Evolutionary conservation across 2,329 filamentous ascomycete species (phyloP).

Genomic region (Aspergillus carbonarius): DNA sequence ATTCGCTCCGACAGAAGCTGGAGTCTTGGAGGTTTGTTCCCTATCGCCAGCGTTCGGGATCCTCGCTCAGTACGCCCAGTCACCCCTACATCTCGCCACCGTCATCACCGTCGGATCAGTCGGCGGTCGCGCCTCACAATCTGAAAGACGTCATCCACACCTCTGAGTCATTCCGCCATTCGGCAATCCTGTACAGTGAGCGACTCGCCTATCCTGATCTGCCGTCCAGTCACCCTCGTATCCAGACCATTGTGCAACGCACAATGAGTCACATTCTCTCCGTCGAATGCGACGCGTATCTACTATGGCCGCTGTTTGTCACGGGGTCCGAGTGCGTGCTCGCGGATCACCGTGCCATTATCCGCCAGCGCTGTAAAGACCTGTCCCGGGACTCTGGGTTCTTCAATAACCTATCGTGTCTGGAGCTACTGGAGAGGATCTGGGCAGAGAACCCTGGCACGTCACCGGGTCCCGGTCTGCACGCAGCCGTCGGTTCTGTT

Average conservation of each 20-base stretch:
- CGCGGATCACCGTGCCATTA: conserved; percentile 72
- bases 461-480: not conserved
- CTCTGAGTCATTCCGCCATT: conserved; percentile 86
- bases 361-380: conserved; percentile 76
- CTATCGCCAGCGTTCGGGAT: conserved; percentile 19
- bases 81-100: conserved; percentile 32
- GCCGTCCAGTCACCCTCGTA: conserved; percentile 70
- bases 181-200: conserved; percentile 85
- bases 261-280: conserved; percentile 81
- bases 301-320: conserved; percentile 92
- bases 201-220: conserved; percentile 75
- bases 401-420: conserved; percentile 84
- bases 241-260: conserved; percentile 79
- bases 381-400: conserved; percentile 89
- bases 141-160: conserved; percentile 75
- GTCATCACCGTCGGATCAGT: conserved; percentile 25
- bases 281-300: conserved; percentile 80
- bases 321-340: conserved; percentile 86
- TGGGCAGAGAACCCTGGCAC: conserved; percentile 57
- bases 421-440: conserved; percentile 81
- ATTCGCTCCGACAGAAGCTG: conserved; percentile 70
- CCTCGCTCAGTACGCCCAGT: conserved; percentile 13
- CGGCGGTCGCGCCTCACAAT: conserved; percentile 56
- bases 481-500: not conserved
- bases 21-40: conserved; percentile 76